phyloP scores from a whole-genome alignment of 2,329 filamentous ascomycete genomes.

The Chaetomiaceae sp. region DNA sequence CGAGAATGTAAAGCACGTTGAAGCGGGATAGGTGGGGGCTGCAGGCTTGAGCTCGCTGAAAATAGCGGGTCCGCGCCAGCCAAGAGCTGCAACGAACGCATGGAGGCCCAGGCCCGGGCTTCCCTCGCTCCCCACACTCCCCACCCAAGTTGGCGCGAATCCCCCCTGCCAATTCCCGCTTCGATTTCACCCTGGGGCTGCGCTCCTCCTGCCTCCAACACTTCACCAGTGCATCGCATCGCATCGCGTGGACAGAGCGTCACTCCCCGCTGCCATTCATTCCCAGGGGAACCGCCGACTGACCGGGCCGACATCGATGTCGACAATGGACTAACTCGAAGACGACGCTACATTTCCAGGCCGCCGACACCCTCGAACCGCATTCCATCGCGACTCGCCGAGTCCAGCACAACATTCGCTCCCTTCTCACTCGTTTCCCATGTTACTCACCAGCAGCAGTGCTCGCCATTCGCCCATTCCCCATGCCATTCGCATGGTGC shows the following conservation, averaged over 20 bases:
- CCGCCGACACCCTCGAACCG: not conserved
- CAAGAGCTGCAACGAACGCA: constrained; percentile 1
- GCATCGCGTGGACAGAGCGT: constrained; percentile 14
- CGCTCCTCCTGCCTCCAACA: not conserved
- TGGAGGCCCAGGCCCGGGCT: not conserved
- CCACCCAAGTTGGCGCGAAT: not conserved
- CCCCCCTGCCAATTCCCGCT: constrained; percentile 8
- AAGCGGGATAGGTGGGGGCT: no score
- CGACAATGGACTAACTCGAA: constrained; percentile 9
- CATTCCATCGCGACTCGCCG: not conserved
- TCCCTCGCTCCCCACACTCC: not conserved
- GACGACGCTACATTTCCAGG: not conserved
- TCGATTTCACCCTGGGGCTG: not conserved
- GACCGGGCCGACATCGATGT: not conserved
- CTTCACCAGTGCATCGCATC: constrained; percentile 18
- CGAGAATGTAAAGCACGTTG: no score
- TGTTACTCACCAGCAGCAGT: constrained; percentile 13
- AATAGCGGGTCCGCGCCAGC: no score
- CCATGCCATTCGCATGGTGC: constrained; percentile 2
- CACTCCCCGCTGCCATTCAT: constrained; percentile 12
- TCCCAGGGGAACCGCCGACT: constrained; percentile 8
- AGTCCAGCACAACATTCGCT: constrained; percentile 14
- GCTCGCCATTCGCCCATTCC: not conserved
- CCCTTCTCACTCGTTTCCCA: constrained; percentile 12
- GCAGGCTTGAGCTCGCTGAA: no score